Base-by-base conservation (phyloP, 2,329 filamentous ascomycete species). In the Alternaria brassicae region DNA sequence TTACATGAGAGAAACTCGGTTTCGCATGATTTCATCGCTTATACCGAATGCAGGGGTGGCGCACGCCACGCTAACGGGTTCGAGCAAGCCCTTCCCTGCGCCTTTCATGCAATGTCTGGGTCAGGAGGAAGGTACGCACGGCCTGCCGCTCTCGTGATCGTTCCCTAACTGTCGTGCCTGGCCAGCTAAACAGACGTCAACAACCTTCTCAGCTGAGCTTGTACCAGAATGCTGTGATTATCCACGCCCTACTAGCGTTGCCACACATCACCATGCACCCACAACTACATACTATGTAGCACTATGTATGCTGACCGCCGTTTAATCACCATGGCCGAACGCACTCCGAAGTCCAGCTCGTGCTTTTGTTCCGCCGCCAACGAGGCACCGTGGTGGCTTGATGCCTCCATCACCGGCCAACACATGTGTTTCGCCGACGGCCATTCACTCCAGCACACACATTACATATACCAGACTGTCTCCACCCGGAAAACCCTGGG, bases 1-100 rank as follows among this genome's bases (percentile, higher is more conserved):
- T 74, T 73, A 72, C 70, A 62, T 73, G 70, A 72, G 63, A 68
- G 65, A 74, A 74, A 74, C 58, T 70, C 61, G 47, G 64, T 69
- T 58, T 62, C 49, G 53, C 61, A 70, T 72, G 71, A 73, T 71
- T 71, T 65, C 69, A 74, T 73, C 58, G 64, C 54, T 53, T 60
- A 56, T 53, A 54, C 56, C 62, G 56, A 42, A 58, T 53, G 65
- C 70, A 74, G 70, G 72, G 69, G 71, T 72, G 67, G 57, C 30
- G 23, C 55, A 57, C 34, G 37, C 25, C 28, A 42, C 63, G 54
- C 72, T 73, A 73, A 62, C 21, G 70, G 53, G 5, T 36, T 52
- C 39, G 30, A 64, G 60, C 48, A 57, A 50, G 58, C 53, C 17
- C 63, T 67, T 27, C 66, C 70, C 68, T 72, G 66, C 59, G 34